Evolutionary conservation across 2,329 filamentous ascomycete species (phyloP), one percentile per base, ranked within the genome.

Genomic region (Myriosclerotinia duriaeana): DNA sequence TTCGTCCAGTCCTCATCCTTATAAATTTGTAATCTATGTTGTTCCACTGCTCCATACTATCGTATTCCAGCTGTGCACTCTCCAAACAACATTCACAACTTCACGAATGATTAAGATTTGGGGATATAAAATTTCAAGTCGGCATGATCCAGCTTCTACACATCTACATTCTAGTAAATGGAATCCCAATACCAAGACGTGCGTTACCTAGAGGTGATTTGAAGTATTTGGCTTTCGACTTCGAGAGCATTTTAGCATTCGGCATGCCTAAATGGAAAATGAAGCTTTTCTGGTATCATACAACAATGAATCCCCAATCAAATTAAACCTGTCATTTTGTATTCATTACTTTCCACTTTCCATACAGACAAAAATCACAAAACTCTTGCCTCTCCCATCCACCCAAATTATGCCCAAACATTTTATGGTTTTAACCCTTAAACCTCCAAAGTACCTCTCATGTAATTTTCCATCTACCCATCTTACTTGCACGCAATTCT

Each of bases 361-460:
- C 8, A 60, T 2, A 22, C n/a, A 17, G 48, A 60, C 12, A 11
- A 22, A 50, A 48, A 38, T 48, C 9, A 2, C 12, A 36, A 22
- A 50, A 17, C 30, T 22, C n/a, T 2, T 48, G 6, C 8, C n/a
- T 11, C 30, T 22, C 30, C 14, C 20, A 15, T n/a, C 20, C 14
- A 38, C 20, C 8, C 44, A 40, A 26, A 61, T 2, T 50, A 50
- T 61, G 30, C 44, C n/a, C 58, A 50, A 50, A 26, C n/a, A 61
- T 48, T 17, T 48, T n/a, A 50, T 60, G 14, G 50, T 50, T 50
- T 50, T 20, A 12, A 50, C 8, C 34, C 30, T 1, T 12, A 2
- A 22, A 36, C 26, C 42, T 38, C n/a, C 42, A 26, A 26, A 52
- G 8, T 40, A 8, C 5, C 7, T 12, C 11, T n/a, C n/a, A 26